These are phyloP conservation scores for Beta macrorhiza DNA, from an alignment of 179 eudicot species.

Conservation along the genomic window DNA sequence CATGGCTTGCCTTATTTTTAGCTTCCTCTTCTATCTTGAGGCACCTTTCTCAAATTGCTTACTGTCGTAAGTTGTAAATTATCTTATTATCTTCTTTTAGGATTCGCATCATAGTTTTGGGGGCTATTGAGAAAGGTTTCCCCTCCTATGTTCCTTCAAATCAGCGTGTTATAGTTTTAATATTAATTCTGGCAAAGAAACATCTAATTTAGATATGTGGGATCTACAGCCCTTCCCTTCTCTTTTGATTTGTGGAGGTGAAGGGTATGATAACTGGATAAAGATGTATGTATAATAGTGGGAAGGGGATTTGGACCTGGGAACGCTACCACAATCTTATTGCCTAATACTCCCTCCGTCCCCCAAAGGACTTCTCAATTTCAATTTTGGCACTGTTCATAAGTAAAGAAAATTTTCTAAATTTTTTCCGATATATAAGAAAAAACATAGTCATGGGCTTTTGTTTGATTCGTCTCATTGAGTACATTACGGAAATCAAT, in stretches of 20 bases:
- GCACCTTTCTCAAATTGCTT: neutral
- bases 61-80: too few species aligned
- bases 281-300: neutral
- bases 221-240: neutral
- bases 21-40: neutral
- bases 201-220: neutral
- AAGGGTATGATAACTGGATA: neutral
- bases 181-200: neutral
- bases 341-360: neutral
- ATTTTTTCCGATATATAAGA: too few species aligned
- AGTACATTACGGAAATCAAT: too few species aligned
- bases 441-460: too few species aligned
- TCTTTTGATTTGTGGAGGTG: neutral
- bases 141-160: neutral
- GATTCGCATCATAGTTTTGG: neutral
- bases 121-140: neutral
- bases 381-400: too few species aligned
- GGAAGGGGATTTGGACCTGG: neutral
- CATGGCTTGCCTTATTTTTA: neutral
- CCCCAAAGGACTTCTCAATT: too few species aligned
- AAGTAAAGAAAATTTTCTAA: too few species aligned
- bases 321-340: neutral
- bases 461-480: too few species aligned
- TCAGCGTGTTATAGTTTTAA: neutral
- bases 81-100: neutral